phyloP scores from a whole-genome alignment of 805 yeast species.

The Teunomyces lycoperdinae region DNA sequence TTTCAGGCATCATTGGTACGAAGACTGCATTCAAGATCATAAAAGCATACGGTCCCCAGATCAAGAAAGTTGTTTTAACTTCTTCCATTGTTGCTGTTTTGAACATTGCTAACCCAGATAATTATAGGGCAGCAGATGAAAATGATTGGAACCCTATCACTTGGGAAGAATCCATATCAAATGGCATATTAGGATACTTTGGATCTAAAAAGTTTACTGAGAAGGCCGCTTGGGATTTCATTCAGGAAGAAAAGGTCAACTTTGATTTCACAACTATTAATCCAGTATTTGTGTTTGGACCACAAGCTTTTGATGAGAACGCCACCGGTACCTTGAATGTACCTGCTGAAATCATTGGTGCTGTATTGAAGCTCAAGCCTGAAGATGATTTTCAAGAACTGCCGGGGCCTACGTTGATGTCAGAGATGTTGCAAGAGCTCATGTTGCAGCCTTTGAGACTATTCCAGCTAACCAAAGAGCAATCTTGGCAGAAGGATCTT shows the following conservation, averaged over 20 bases:
- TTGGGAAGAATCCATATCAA: conserved; percentile 44
- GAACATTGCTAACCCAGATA: conserved; percentile 27
- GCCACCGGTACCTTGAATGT: conserved; percentile 34
- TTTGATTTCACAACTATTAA: conserved; percentile 25
- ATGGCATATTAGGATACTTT: conserved; percentile 44
- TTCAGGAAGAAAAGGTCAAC: conserved; percentile 19
- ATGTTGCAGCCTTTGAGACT: conserved; percentile 13
- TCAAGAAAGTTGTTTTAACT: conserved; percentile 20
- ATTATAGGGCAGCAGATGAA: conserved; percentile 38
- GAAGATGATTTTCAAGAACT: conserved; percentile 3
- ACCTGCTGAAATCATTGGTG: conserved; percentile 40
- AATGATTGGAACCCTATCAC: conserved; percentile 54
- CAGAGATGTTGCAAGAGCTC: conserved; percentile 21
- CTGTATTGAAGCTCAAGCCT: conserved; percentile 28
- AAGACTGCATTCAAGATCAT: conserved; percentile 18
- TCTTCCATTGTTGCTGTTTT: conserved; percentile 19
- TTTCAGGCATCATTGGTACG: conserved; percentile 32
- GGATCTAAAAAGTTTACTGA: conserved; percentile 65
- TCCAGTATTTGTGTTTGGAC: conserved; percentile 42
- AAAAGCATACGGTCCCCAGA: conserved; percentile 13
- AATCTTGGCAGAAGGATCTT: conserved; percentile 11
- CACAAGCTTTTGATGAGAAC: conserved; percentile 33
- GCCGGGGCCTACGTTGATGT: conserved; percentile 13
- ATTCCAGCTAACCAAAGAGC: conserved; percentile 11
- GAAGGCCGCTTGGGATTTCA: conserved; percentile 55